Percentiles rank a stretch among this genome's conserved stretches.
phyloP scores from a whole-genome alignment of 1,139 yeast genomes.

The Kodamaea anthophila region DNA sequence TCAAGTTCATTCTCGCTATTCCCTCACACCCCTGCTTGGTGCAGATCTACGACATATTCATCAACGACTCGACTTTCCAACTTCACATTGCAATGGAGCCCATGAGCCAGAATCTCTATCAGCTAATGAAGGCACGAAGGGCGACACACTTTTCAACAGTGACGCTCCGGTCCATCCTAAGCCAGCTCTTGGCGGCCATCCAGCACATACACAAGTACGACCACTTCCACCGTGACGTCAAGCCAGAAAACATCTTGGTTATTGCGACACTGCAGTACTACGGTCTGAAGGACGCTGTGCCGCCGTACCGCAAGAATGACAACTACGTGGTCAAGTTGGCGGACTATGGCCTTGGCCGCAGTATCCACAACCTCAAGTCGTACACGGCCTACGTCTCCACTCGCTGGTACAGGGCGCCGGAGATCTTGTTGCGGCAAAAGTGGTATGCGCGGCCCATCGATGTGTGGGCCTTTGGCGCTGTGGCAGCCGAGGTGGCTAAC shows the following conservation, averaged over 20 bases:
- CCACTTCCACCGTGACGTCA: constrained; percentile 85
- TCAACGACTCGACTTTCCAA: constrained; percentile 52
- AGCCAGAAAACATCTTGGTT: constrained; percentile 69
- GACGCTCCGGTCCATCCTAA: constrained; percentile 58
- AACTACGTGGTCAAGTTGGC: constrained; percentile 73
- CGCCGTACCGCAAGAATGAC: constrained; percentile 33
- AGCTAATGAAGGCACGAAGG: constrained; percentile 57
- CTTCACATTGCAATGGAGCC: constrained; percentile 86
- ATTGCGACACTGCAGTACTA: constrained; percentile 51
- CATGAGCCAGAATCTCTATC: constrained; percentile 75
- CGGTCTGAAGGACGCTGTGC: constrained; percentile 37
- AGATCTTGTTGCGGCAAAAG: constrained; percentile 64
- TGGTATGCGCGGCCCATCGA: constrained; percentile 74
- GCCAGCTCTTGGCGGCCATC: constrained; percentile 71
- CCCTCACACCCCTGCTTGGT: constrained; percentile 71
- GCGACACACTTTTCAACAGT: constrained; percentile 45
- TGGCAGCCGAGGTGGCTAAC: constrained; percentile 75
- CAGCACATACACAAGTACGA: constrained; percentile 72
- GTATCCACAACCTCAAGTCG: constrained; percentile 44
- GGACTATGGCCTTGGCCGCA: constrained; percentile 87
- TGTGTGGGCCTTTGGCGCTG: constrained; percentile 91
- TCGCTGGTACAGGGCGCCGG: constrained; percentile 96
- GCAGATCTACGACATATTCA: constrained; percentile 70
- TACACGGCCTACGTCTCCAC: constrained; percentile 86
- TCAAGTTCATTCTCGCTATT: constrained; percentile 61